Evolutionary conservation across 805 yeast genomes (phyloP).

Genomic region (Ogataea parapolymorpha): DNA sequence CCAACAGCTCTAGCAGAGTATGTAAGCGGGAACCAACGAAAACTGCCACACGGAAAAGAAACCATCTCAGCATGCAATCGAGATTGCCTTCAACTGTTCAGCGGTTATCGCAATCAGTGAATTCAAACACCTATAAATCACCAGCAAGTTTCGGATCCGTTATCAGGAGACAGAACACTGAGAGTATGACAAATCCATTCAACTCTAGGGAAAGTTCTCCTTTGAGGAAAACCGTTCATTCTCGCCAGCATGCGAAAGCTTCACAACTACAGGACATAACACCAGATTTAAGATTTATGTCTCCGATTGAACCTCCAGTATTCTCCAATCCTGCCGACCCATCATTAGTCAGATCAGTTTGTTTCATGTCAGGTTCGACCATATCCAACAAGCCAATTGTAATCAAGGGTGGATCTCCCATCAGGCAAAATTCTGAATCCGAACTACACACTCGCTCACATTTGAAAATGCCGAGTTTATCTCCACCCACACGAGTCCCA

Average conservation of each 20-base stretch:
- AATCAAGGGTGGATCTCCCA: constrained; percentile 29
- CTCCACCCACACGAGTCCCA: constrained; percentile 7
- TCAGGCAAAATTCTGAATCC: constrained; percentile 12
- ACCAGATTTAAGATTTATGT: neutral
- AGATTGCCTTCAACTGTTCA: no score
- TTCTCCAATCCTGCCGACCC: constrained; percentile 4
- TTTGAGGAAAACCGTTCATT: constrained; percentile 5
- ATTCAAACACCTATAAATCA: neutral
- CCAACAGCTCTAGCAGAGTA: neutral
- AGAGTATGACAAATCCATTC: constrained; percentile 27
- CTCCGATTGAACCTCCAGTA: constrained; percentile 19
- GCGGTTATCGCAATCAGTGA: neutral
- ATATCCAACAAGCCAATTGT: constrained; percentile 27
- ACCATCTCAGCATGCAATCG: no score
- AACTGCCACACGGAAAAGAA: no score
- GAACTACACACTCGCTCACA: constrained; percentile 9
- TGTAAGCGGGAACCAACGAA: neutral
- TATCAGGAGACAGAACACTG: constrained; percentile 17
- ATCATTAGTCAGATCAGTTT: constrained; percentile 1
- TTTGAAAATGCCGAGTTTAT: constrained; percentile 6
- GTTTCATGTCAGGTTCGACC: constrained; percentile 15
- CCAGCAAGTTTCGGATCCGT: constrained; percentile 19
- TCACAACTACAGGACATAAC: neutral
- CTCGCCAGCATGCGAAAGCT: neutral
- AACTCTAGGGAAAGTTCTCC: constrained; percentile 24